Evolutionary conservation across 495 filamentous ascomycete genomes (phyloP).

Genomic region (Aspergillus funiculosus): DNA sequence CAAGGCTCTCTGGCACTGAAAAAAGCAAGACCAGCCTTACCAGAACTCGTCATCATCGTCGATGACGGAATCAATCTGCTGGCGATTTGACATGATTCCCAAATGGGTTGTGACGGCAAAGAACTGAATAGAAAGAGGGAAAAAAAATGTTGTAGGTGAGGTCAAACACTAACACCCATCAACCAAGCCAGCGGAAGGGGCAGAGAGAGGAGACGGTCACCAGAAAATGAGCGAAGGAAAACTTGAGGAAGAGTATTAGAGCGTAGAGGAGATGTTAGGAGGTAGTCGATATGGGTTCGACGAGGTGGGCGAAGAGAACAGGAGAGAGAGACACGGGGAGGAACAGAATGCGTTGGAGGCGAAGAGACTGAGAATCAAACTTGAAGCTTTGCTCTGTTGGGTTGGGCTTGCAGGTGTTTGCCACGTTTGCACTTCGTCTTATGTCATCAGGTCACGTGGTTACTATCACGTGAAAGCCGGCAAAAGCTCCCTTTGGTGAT

Average conservation of each 20-base stretch:
- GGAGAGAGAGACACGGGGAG: conserved; percentile 11
- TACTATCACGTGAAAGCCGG: conserved; percentile 15
- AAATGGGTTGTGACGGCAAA: conserved; percentile 17
- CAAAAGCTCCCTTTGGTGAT: conserved; percentile 29
- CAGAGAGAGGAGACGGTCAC: conserved; percentile 13
- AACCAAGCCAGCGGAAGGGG: conserved; percentile 21
- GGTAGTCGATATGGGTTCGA: conserved; percentile 19
- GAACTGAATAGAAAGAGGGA: conserved; percentile 21
- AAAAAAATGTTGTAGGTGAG: conserved; percentile 12
- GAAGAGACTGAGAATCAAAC: conserved; percentile 29
- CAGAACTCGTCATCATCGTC: conserved; percentile 95
- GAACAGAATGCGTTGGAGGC: conserved; percentile 18
- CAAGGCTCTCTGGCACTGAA: not conserved
- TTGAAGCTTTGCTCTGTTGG: conserved; percentile 38
- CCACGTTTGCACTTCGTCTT: conserved; percentile 20
- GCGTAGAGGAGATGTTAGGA: conserved; percentile 17
- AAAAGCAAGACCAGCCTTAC: conserved; percentile 43
- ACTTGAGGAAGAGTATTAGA: conserved; percentile 13
- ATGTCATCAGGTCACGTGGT: conserved; percentile 20
- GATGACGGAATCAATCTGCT: conserved; percentile 90
- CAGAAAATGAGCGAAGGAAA: conserved; percentile 13
- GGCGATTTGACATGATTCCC: conserved; percentile 51
- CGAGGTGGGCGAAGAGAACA: conserved; percentile 21
- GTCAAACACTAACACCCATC: conserved; percentile 28
- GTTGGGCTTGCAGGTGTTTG: conserved; percentile 36